Percentiles rank a stretch among this genome's conserved stretches.
phyloP scores from a whole-genome alignment of 2,329 filamentous ascomycete genomes.

The Xylariaceae sp. region DNA sequence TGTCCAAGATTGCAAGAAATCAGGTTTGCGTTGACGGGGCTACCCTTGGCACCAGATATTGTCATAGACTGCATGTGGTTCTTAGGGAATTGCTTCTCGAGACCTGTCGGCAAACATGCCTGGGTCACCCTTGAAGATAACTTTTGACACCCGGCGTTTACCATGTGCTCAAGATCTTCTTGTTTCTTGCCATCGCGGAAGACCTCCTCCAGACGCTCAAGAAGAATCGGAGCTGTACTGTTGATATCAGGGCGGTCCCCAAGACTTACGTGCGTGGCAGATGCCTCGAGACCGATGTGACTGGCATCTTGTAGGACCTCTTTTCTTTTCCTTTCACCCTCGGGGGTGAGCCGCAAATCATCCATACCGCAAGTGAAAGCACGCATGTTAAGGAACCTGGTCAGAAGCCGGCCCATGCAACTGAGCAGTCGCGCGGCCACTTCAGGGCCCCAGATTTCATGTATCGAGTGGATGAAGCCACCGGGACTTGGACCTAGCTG shows the following conservation, averaged over 20 bases:
- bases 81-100: conserved; percentile 87
- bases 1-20: conserved; percentile 98
- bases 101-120: conserved; percentile 71
- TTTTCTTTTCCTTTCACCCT: conserved; percentile 68
- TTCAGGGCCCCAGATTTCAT: conserved; percentile 87
- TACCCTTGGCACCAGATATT: conserved; percentile 90
- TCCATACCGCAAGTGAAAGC: conserved; percentile 98
- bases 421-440: conserved; percentile 83
- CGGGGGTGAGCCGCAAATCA: conserved; percentile 76
- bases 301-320: conserved; percentile 63
- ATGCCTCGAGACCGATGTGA: conserved; percentile 69
- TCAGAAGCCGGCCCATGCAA: conserved; percentile 82
- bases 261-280: conserved; percentile 82
- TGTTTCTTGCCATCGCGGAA: conserved; percentile 88
- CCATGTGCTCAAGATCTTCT: conserved; percentile 79
- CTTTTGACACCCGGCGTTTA: conserved; percentile 62
- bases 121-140: conserved; percentile 76
- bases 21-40: conserved; percentile 86
- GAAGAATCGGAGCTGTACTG: conserved; percentile 64
- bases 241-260: conserved; percentile 50
- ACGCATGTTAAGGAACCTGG: conserved; percentile 83
- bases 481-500: conserved; percentile 85
- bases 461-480: conserved; percentile 84
- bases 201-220: conserved; percentile 78
- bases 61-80: conserved; percentile 99